Evolutionary conservation across 331 rosid species (phyloP).

Genomic region (Malus hybrid): DNA sequence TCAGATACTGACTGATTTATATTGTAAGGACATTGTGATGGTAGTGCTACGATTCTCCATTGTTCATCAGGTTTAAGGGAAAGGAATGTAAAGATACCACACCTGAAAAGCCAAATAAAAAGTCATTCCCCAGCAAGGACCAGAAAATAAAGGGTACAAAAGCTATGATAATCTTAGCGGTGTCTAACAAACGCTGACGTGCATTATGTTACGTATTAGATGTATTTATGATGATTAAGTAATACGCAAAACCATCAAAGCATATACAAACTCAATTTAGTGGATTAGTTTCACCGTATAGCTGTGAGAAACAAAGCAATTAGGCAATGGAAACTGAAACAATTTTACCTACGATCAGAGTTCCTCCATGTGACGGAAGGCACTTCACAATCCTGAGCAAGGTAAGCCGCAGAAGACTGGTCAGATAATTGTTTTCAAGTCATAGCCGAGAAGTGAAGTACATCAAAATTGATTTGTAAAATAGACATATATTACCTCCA

Average conservation of each 20-base stretch:
- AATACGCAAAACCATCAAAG: not conserved
- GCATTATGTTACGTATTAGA: not conserved
- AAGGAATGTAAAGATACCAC: constrained; percentile 37
- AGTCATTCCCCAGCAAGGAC: not conserved
- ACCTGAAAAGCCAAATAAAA: constrained; percentile 36
- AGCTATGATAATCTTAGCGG: not conserved
- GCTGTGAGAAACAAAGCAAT: not conserved
- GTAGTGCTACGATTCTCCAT: constrained; percentile 49
- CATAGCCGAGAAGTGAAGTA: constrained; percentile 2
- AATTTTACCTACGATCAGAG: constrained; percentile 49
- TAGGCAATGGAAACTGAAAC: not conserved
- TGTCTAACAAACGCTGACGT: not conserved
- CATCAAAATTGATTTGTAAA: constrained; percentile 11
- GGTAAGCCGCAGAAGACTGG: constrained; percentile 12
- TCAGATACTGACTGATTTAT: constrained; percentile 25
- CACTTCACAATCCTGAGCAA: constrained; percentile 52
- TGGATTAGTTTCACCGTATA: not conserved
- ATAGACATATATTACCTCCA: constrained; percentile 28
- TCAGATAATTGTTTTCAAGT: constrained; percentile 4
- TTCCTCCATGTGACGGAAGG: constrained; percentile 37
- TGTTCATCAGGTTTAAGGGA: constrained; percentile 39
- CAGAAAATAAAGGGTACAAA: not conserved
- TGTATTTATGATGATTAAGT: not conserved
- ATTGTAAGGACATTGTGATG: constrained; percentile 29
- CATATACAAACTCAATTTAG: not conserved